Evolutionary conservation across 495 filamentous ascomycete species (phyloP), one percentile per base, ranked within the genome.

Genomic region (Penicillium steckii): DNA sequence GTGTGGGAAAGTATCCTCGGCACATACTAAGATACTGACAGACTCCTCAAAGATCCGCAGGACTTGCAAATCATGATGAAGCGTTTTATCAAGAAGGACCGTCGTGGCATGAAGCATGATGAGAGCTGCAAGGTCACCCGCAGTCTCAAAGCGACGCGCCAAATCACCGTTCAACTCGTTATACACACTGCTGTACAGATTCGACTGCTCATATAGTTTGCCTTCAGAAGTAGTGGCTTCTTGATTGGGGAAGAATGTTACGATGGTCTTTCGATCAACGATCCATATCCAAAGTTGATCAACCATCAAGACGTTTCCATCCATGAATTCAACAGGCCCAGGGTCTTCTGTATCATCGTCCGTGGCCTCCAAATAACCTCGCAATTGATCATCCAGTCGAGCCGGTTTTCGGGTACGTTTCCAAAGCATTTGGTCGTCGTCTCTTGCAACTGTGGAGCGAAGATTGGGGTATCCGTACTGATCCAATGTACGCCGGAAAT

Each of bases 261-360:
- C 67, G 26, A 85, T 56, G 2, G 78, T 83, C 73, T 80, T 82
- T 21, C 72, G 71, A 49, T 86, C 77, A 5, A 86, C 76, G 12
- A 84, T 79, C 82, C 83, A 88, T 1, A 87, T 62, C 85, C 85
- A 87, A 4, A 88, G 68, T 52, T 87, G 83, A 53, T 87, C 84
- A 7, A 88, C 83, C 84, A 87, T 87, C 10, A 87, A 68, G 13
- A 86, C 77, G 55, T 85, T 84, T 0, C 79, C 80, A 25, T 85
- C 75, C 44, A 76, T 70, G 8, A 82, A 72, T n/a, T 61, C 63
- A 5, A 32, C 44, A 5, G 73, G 46, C 7, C 52, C 50, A 3
- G 53, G 17, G 0, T 54, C 38, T 1, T 61, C 25, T 2, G 60
- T 52, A 3, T 60, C 52, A 24, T 68, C 57, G 8, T 47, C 49